Evolutionary conservation across 2,329 filamentous ascomycete species (phyloP), one percentile per base, ranked within the genome.

Genomic region (Chlorencoelia australis): DNA sequence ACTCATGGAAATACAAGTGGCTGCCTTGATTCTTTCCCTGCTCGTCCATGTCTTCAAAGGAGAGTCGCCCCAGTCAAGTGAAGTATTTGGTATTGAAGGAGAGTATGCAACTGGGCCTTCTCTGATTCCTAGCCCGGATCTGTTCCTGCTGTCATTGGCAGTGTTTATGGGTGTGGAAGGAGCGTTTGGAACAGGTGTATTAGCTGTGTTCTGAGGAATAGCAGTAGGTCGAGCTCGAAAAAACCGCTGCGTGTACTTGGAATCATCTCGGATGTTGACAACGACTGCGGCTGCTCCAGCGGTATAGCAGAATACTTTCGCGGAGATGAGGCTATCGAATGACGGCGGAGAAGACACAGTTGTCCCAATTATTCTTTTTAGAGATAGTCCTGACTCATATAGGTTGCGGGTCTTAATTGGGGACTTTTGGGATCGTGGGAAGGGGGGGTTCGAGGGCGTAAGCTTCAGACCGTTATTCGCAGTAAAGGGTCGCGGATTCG

Each of bases 271-370:
- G 35, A 95, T 68, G 48, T 83, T 79, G 6, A 88, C 85, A 13
- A 96, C 75, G 1, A 98, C 85, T n/a, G 86, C 89, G 28, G 89
- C 86, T 7, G 87, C 91, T 37, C 91, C 91, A 7, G 91, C 89
- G 45, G 87, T 88, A 58, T 94, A 91, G 37, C 87, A 87, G 60
- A 96, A 94, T 33, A 69, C 69, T 39, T 65, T 65, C 35, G 72
- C 79, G 9, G 79, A 74, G 26, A 80, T 67, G 42, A 89, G 76
- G 45, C 75, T 79, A 56, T 93, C 87, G 59, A 98, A 94, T 44
- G 84, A 86, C 55, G 82, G 88, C 26, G 86, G 80, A 4, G 82
- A 83, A 48, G 69, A 75, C 45, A 86, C 89, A 6, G 89, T 96
- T 16, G 88, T 94, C 30, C 91, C 91, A 52, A 96, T 82, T 39